Base-by-base conservation (phyloP, 2,329 filamentous ascomycete genomes). In the Scedosporium dehoogii region DNA sequence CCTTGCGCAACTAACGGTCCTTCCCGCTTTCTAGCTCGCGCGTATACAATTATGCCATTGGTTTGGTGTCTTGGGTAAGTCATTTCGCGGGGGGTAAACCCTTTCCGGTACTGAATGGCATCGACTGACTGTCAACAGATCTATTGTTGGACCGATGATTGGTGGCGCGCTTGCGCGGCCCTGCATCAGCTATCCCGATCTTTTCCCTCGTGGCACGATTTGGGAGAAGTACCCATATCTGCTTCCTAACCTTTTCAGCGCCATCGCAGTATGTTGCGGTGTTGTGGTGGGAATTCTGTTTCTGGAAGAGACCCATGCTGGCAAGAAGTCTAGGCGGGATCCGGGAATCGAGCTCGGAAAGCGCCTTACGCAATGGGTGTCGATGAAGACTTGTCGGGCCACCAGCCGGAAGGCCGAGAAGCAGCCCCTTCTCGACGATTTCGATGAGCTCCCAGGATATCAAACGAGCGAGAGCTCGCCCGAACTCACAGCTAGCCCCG, bases 41-140 rank as follows among this genome's bases (percentile, higher is more conserved):
- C 93, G 59, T 99, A 96, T 76, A 91, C 93, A 12, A 92, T 97
- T 68, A 97, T 99, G 92, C 94, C 94, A 6, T 91, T 96, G 72
- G 91, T 97, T 27, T 99, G 94, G 94, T 97, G 92, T 72, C 82
- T 99, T 70, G 94, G 94, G 81, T 91, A 79, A 76, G 80, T 27
- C 18, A 21, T 48, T n/a, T 51, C 9, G 16, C 3, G 3, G 18
- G 10, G 48, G 5, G 29, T 10, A 56, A 59, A 27, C 41, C 18
- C 10, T 10, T 38, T 51, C 25, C 29, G 29, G 4, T 6, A 42
- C 10, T 12, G 48, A 23, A 6, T n/a, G 10, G 25, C 51, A 44
- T 23, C 58, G 61, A 62, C 71, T 74, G 65, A 73, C 69, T 63
- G 18, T 67, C 72, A 69, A 68, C 69, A 91, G 88, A 69, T 96